Evolutionary conservation across 1,284 basidiomycete species (phyloP).

Genomic region (Pseudozyma pruni): DNA sequence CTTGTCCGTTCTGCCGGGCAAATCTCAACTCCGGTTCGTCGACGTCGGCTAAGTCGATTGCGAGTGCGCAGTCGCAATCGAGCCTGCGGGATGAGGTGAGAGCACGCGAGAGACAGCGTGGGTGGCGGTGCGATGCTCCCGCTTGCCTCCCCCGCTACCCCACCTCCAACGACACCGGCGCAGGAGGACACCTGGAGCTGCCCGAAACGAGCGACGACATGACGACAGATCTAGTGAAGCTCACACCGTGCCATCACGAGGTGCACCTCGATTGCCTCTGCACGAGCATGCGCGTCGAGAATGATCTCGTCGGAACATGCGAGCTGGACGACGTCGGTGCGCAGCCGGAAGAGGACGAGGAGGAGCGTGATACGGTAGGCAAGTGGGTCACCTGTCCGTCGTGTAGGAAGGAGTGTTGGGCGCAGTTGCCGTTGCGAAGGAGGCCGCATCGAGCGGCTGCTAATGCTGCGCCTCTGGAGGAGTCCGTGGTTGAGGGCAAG

Average conservation of each 20-base stretch:
- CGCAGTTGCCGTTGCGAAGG: conserved; percentile 48
- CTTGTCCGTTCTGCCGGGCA: conserved; percentile 63
- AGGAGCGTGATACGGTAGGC: conserved; percentile 46
- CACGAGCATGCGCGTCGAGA: conserved; percentile 58
- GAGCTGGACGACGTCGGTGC: conserved; percentile 15
- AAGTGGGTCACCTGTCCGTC: conserved; percentile 63
- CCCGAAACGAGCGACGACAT: conserved; percentile 24
- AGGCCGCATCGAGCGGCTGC: conserved; percentile 24
- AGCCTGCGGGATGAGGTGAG: conserved; percentile 58
- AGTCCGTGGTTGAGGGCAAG: neutral
- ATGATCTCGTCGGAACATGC: conserved; percentile 3
- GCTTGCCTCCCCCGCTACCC: conserved; percentile 60
- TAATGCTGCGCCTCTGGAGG: neutral
- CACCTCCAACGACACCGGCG: conserved; percentile 10
- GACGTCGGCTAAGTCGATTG: conserved; percentile 2
- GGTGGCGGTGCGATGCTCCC: conserved; percentile 61
- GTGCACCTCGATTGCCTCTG: conserved; percentile 63
- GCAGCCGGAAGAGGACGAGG: conserved; percentile 12
- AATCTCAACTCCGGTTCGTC: conserved; percentile 22
- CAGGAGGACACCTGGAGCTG: conserved; percentile 28
- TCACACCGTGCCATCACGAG: conserved; percentile 61
- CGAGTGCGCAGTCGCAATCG: neutral
- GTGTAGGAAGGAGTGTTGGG: conserved; percentile 63
- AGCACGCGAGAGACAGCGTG: conserved; percentile 43
- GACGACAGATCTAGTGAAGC: conserved; percentile 43